A percentile compares a stretch with the other conserved stretches of the same genome.
Conservation (phyloP, 2,329 filamentous ascomycete genomes). For the Allantophomopsis cytisporea region DNA sequence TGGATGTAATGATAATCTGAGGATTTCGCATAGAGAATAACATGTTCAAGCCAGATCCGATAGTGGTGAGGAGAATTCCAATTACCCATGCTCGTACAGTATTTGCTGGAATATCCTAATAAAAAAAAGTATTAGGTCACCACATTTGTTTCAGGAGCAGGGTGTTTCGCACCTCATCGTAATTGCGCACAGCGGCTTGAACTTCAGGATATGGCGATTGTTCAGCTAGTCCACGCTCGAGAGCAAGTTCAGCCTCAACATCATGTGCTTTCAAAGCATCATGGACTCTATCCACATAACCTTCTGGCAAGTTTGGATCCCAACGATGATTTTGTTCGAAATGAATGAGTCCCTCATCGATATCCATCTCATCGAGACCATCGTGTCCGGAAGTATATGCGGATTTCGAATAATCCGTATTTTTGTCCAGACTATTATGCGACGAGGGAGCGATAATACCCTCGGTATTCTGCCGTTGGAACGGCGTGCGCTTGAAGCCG, state of each 20-base stretch:
- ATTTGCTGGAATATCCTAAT: conserved; percentile 41
- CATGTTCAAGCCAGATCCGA: conserved; percentile 2
- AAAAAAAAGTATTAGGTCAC: too few relatives aligned
- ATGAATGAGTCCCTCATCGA: neutral
- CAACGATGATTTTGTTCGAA: conserved; percentile 1
- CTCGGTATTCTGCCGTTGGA: conserved; percentile 1
- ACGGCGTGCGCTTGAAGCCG: conserved; percentile 1
- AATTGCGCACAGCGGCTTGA: conserved; percentile 43
- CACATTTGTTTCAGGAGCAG: too few relatives aligned
- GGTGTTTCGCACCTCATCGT: conserved; percentile 28
- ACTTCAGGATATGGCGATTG: conserved; percentile 47
- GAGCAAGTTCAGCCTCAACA: neutral
- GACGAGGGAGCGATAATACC: neutral
- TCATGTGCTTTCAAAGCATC: conserved; percentile 5
- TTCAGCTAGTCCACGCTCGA: conserved; percentile 1
- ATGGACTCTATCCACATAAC: conserved; percentile 6
- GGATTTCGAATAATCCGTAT: neutral
- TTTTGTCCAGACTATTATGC: neutral
- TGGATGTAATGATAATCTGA: conserved; percentile 1
- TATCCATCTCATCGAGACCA: neutral
- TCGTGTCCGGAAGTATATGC: neutral
- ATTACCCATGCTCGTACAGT: conserved; percentile 51
- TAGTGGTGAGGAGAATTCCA: conserved; percentile 23
- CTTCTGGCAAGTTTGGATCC: conserved; percentile 6
- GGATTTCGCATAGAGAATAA: conserved; percentile 2